These are phyloP conservation scores for Pochonia chlamydosporia DNA, from an alignment of 2,329 filamentous ascomycete species.

Conservation along the genomic window DNA sequence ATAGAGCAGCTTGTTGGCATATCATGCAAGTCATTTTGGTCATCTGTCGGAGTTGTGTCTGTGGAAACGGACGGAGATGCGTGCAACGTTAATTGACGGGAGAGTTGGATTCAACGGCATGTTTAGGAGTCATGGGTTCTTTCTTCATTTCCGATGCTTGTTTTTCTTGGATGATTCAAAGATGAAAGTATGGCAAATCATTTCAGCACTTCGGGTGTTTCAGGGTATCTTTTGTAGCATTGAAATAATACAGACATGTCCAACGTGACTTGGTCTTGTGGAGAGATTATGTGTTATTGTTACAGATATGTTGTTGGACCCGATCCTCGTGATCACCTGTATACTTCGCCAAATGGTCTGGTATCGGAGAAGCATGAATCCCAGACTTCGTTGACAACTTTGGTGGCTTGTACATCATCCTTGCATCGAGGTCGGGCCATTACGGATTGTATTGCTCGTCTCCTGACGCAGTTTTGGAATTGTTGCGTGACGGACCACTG, in stretches of 20 bases:
- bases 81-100: slow-evolving; percentile 11
- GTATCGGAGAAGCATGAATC: slow-evolving; percentile 95
- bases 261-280: background rate
- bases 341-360: slow-evolving; percentile 93
- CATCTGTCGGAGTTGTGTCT: slow-evolving; percentile 6
- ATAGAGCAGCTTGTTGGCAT: slow-evolving; percentile 14
- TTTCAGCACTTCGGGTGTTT: background rate
- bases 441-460: slow-evolving; percentile 74
- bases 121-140: slow-evolving; percentile 18
- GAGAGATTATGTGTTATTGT: slow-evolving; percentile 7
- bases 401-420: slow-evolving; percentile 78
- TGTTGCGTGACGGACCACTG: slow-evolving; percentile 90
- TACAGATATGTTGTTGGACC: background rate
- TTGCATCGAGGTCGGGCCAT: slow-evolving; percentile 72
- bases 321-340: slow-evolving; percentile 49
- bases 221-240: slow-evolving; percentile 3
- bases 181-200: background rate
- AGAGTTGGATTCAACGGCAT: slow-evolving; percentile 21
- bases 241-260: background rate
- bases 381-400: slow-evolving; percentile 96
- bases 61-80: slow-evolving; percentile 5
- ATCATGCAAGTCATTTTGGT: slow-evolving; percentile 12
- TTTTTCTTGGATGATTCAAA: background rate
- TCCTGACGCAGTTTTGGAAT: slow-evolving; percentile 85
- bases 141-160: background rate